These are phyloP conservation scores for Fusarium acutatum DNA, from an alignment of 2,329 filamentous ascomycete species.

Conservation along the genomic window DNA sequence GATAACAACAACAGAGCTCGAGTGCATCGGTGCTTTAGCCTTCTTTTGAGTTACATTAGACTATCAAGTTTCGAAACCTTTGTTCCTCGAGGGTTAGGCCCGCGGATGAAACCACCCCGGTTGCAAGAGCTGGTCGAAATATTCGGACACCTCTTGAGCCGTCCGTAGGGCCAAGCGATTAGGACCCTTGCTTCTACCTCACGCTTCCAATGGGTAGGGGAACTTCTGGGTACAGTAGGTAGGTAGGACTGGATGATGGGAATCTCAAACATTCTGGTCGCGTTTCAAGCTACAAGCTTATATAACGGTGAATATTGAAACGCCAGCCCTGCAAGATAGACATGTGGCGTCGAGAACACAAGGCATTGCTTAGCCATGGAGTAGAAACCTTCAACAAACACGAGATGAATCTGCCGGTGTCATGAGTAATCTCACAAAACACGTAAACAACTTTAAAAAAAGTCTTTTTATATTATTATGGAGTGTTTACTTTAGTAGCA, in stretches of 20 bases:
- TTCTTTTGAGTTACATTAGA: conserved; percentile 6
- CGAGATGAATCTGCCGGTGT: not conserved
- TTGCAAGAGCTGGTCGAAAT: conserved; percentile 18
- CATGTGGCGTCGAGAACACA: not conserved
- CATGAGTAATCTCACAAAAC: not conserved
- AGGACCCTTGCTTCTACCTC: conserved; percentile 17
- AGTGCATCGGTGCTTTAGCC: conserved; percentile 16
- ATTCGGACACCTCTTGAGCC: conserved; percentile 21
- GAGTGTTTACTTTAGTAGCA: not conserved
- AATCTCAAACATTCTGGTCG: conserved; percentile 29
- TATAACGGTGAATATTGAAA: conserved; percentile 33
- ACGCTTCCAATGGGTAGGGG: conserved; percentile 7
- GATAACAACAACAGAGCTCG: not conserved
- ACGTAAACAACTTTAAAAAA: not conserved
- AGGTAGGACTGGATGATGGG: conserved; percentile 4
- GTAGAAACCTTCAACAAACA: not conserved
- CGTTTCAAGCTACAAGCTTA: conserved; percentile 28
- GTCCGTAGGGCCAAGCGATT: conserved; percentile 33
- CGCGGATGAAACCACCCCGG: conserved; percentile 23
- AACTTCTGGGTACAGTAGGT: not conserved
- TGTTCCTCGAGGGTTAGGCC: not conserved
- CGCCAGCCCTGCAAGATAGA: conserved; percentile 7
- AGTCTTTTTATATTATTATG: not conserved
- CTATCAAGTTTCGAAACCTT: conserved; percentile 26
- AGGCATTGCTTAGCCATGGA: conserved; percentile 1